These are phyloP conservation scores for Macrotyloma uniflorum DNA, from an alignment of 306 rosid species.

Conservation along the genomic window DNA sequence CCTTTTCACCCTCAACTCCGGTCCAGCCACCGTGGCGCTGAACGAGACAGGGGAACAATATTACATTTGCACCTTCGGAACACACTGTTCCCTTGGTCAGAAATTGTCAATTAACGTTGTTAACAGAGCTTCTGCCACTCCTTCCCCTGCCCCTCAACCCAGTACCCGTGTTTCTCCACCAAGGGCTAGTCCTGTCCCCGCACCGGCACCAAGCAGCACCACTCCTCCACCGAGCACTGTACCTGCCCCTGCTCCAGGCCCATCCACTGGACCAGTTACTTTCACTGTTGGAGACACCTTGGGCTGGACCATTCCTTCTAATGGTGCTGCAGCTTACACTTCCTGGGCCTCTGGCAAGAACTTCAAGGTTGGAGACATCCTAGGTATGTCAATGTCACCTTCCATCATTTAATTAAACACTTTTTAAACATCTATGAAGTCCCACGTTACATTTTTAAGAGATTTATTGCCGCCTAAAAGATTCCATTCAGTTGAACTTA, in stretches of 20 bases:
- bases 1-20: neutral
- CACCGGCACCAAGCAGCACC: neutral
- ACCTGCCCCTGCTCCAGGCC: slow-evolving; percentile 22
- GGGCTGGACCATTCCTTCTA: slow-evolving; percentile 39
- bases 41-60: slow-evolving; percentile 54
- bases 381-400: slow-evolving; percentile 36
- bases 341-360: slow-evolving; percentile 43
- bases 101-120: slow-evolving; percentile 68
- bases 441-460: neutral
- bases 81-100: slow-evolving; percentile 61
- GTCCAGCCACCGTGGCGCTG: slow-evolving; percentile 53
- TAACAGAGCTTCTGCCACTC: slow-evolving; percentile 25
- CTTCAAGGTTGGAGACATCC: slow-evolving; percentile 45
- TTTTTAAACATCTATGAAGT: neutral
- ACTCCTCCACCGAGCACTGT: slow-evolving; percentile 27
- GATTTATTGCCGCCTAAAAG: no score
- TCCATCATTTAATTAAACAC: no score
- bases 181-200: slow-evolving; percentile 32
- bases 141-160: slow-evolving; percentile 59
- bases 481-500: no score
- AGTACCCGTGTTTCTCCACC: slow-evolving; percentile 32
- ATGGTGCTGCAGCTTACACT: slow-evolving; percentile 1
- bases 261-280: slow-evolving; percentile 42
- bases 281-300: slow-evolving; percentile 38
- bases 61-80: slow-evolving; percentile 53